Base-by-base conservation (phyloP, 495 filamentous ascomycete species). In the Xylaria longipes region DNA sequence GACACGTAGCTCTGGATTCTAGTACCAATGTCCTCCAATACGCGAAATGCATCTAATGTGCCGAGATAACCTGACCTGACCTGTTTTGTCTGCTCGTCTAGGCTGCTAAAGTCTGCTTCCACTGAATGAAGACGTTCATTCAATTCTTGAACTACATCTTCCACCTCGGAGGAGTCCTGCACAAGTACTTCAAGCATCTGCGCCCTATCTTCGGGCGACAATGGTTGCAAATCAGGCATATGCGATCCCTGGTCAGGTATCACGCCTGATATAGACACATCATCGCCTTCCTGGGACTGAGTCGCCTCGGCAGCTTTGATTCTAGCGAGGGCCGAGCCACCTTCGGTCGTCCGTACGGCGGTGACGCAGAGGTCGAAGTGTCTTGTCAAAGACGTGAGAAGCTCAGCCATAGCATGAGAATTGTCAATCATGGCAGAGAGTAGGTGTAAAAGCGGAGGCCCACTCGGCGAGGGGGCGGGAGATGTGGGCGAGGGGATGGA, bases 361-460 rank as follows among this genome's bases (percentile, higher is more conserved):
- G 90, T 94, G 27, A 96, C 93, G 76, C 96, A 99, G 68, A 97
- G 89, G 80, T 99, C 96, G 75, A 97, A 98, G 81, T 99, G 97
- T 17, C 85, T 85, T n/a, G 93, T 94, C 27, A 99, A 85, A 3
- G 91, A 92, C 73, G 95, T 89, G 1, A 99, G 86, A 27, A 93
- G 84, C 63, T 88, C 83, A 37, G 94, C 96, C 92, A 97, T 96
- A 72, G 90, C 91, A 73, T 91, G 89, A 0, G 96, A 95, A 71
- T 94, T 90, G 63, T 85, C 85, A 75, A 97, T 91, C 43, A 98
- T 86, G 6, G 87, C 85, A 58, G 89, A 87, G 60, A 98, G 88
- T 72, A 94, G 88, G 12, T 86, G 80, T 22, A 91, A 88, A 62
- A 96, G 87, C 1, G 89, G 86, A 1, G 87, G 83, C 75, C 76